phyloP scores from a whole-genome alignment of 805 yeast genomes.

The Komagataella populi region DNA sequence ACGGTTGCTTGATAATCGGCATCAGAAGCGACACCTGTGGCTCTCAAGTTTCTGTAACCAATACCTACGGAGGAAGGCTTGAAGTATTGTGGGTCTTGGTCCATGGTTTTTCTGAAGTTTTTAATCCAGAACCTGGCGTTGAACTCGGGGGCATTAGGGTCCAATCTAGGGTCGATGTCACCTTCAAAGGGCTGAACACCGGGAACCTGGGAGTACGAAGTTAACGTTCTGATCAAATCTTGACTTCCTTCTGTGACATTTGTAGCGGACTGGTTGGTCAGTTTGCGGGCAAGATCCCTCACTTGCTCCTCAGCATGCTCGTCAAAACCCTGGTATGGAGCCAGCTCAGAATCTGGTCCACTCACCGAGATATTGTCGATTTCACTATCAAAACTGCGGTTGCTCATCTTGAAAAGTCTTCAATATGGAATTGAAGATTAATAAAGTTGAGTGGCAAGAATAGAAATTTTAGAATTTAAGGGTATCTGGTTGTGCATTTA shows the following conservation, averaged over 20 bases:
- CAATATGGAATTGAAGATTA: neutral
- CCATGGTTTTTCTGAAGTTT: conserved; percentile 39
- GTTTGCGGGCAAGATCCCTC: conserved; percentile 26
- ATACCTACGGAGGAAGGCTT: conserved; percentile 48
- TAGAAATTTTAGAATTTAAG: neutral
- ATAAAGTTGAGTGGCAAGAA: neutral
- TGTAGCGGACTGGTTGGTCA: conserved; percentile 10
- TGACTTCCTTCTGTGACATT: conserved; percentile 2
- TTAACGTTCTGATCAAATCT: conserved; percentile 20
- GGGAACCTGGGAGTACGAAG: conserved; percentile 39
- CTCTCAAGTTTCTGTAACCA: conserved; percentile 43
- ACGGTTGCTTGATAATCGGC: conserved; percentile 55
- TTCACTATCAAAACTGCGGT: neutral
- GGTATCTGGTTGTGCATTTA: neutral
- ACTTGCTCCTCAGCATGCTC: conserved; percentile 17
- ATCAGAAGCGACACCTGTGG: conserved; percentile 53
- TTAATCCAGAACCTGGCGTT: conserved; percentile 55
- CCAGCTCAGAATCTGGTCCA: conserved; percentile 2
- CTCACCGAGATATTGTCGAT: neutral
- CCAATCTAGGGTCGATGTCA: conserved; percentile 27
- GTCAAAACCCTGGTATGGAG: conserved; percentile 23
- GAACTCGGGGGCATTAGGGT: conserved; percentile 47
- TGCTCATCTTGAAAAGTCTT: neutral
- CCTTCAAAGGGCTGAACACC: conserved; percentile 26
- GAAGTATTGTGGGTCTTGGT: conserved; percentile 46